Evolutionary conservation across 2,329 filamentous ascomycete species (phyloP).

Genomic region (Epicoccum sorghinum): DNA sequence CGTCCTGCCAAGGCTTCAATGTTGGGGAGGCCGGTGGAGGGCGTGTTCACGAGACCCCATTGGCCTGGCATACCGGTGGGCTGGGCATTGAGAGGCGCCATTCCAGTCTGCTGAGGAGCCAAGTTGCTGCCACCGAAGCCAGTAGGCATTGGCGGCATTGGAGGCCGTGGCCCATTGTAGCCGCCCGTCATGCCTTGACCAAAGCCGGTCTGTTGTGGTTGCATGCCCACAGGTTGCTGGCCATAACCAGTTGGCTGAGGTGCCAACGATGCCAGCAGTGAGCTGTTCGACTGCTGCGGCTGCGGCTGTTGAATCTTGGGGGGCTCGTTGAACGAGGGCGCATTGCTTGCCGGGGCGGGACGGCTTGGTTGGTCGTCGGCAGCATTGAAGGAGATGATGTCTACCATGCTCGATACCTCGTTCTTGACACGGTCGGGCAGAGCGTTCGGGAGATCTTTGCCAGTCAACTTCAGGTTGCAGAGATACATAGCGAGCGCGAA

Average conservation of each 20-base stretch:
- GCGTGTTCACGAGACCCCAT: slow-evolving; percentile 98
- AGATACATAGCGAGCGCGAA: slow-evolving; percentile 98
- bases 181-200: slow-evolving; percentile 75
- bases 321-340: slow-evolving; percentile 71
- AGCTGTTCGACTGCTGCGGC: slow-evolving; percentile 72
- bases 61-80: slow-evolving; percentile 92
- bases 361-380: slow-evolving; percentile 69
- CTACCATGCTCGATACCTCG: slow-evolving; percentile 98
- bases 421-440: slow-evolving; percentile 90
- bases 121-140: slow-evolving; percentile 53
- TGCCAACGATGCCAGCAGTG: slow-evolving; percentile 63
- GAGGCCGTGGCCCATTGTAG: slow-evolving; percentile 79
- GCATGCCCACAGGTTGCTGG: slow-evolving; percentile 65
- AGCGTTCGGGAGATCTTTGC: slow-evolving; percentile 74
- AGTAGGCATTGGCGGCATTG: slow-evolving; percentile 80
- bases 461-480: slow-evolving; percentile 90
- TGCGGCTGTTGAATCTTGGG: slow-evolving; percentile 59
- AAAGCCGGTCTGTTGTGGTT: slow-evolving; percentile 60
- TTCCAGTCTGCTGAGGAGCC: slow-evolving; percentile 68
- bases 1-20: slow-evolving; percentile 90
- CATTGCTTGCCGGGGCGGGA: slow-evolving; percentile 65
- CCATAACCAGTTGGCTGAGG: slow-evolving; percentile 59
- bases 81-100: slow-evolving; percentile 78
- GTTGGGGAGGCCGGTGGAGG: slow-evolving; percentile 85
- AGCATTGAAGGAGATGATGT: slow-evolving; percentile 96